A percentile compares a stretch with the other conserved stretches of the same genome.
Evolutionary conservation across 1,284 basidiomycete species (phyloP).

Genomic region (Microbotryum violaceum): DNA sequence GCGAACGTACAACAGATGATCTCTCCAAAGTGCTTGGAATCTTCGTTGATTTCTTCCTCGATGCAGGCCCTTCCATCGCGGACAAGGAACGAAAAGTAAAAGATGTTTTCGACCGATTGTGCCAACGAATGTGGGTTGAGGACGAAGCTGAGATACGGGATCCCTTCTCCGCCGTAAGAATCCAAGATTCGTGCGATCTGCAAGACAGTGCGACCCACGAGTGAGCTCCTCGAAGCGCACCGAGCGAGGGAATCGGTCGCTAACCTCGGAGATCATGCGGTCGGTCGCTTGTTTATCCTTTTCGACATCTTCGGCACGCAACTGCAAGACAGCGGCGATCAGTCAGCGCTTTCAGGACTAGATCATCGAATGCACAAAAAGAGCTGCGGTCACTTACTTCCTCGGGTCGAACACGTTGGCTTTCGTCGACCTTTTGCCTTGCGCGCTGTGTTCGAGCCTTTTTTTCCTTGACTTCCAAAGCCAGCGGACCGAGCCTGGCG

Average conservation of each 20-base stretch:
- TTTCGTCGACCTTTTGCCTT: slow-evolving; percentile 19
- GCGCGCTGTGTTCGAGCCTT: slow-evolving; percentile 21
- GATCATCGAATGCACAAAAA: too few species aligned
- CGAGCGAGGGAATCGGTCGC: neutral
- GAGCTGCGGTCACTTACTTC: slow-evolving; percentile 11
- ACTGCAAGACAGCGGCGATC: neutral
- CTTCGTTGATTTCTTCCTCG: slow-evolving; percentile 32
- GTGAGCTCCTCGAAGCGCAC: neutral
- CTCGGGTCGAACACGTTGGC: slow-evolving; percentile 15
- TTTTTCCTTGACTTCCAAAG: slow-evolving; percentile 28
- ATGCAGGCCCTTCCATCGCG: slow-evolving; percentile 55
- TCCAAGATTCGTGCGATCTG: slow-evolving; percentile 17
- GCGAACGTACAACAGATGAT: slow-evolving; percentile 59
- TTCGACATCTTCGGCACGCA: slow-evolving; percentile 26
- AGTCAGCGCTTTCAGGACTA: too few species aligned
- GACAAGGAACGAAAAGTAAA: slow-evolving; percentile 84
- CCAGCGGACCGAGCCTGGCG: slow-evolving; percentile 28
- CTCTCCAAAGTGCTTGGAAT: slow-evolving; percentile 54
- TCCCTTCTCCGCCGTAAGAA: slow-evolving; percentile 36
- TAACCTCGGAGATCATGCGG: slow-evolving; percentile 27
- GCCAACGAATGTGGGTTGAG: slow-evolving; percentile 79
- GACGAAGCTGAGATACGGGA: slow-evolving; percentile 75
- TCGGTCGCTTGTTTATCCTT: slow-evolving; percentile 31
- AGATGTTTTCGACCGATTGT: slow-evolving; percentile 88
- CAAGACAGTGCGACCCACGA: neutral